Conservation (phyloP, 2,329 filamentous ascomycete species). For the Verticillium nubilum region DNA sequence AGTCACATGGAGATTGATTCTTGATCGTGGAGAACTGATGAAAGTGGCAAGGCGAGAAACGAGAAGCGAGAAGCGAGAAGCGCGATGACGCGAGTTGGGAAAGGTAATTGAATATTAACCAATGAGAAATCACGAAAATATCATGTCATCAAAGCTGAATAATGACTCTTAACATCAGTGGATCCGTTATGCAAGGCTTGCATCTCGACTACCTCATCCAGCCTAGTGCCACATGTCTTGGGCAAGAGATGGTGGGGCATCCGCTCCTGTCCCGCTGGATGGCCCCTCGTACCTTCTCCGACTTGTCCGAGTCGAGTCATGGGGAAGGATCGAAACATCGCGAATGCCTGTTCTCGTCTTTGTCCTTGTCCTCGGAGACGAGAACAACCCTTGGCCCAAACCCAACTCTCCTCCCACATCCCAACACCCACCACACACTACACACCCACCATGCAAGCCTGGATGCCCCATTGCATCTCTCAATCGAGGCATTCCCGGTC, state of each 20-base stretch:
- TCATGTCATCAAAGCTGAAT: background rate
- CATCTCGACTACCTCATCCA: constrained; percentile 22
- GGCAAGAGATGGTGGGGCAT: background rate
- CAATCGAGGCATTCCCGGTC: constrained; percentile 7
- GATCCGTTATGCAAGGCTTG: constrained; percentile 10
- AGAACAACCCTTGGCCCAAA: too few relatives aligned
- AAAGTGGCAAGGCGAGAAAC: too few relatives aligned
- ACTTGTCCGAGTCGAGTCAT: background rate
- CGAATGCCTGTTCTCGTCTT: too few relatives aligned
- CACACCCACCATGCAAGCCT: constrained; percentile 9
- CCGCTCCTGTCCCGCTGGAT: background rate
- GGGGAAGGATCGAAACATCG: background rate
- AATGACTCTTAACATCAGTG: background rate
- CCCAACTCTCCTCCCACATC: background rate
- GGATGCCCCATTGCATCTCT: constrained; percentile 7
- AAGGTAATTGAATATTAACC: too few relatives aligned
- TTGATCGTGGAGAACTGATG: background rate
- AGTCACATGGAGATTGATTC: background rate
- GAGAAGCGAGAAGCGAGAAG: too few relatives aligned
- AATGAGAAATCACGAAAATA: background rate
- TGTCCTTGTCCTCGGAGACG: background rate
- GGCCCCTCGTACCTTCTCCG: background rate
- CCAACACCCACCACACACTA: too few relatives aligned
- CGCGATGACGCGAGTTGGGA: too few relatives aligned
- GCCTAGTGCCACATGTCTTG: constrained; percentile 17